A percentile compares a stretch with the other conserved stretches of the same genome.
Evolutionary conservation across 2,329 filamentous ascomycete genomes (phyloP).

Genomic region (Lachnellula cervina): DNA sequence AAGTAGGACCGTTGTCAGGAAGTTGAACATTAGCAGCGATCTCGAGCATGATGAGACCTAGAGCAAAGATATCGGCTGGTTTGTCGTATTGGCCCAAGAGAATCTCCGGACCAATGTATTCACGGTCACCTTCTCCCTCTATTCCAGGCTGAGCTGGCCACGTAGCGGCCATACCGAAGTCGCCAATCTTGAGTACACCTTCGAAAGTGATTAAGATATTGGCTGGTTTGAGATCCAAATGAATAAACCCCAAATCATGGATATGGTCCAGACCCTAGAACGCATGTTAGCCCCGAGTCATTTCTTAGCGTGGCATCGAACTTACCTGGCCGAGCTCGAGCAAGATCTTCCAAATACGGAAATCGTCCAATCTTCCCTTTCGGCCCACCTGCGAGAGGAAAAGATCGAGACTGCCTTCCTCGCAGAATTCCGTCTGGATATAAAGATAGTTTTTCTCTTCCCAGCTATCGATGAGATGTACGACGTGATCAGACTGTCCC

Average conservation of each 20-base stretch:
- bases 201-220: slow-evolving; percentile 80
- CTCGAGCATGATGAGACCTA: slow-evolving; percentile 92
- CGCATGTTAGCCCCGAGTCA: slow-evolving; percentile 22
- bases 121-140: slow-evolving; percentile 89
- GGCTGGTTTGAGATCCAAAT: slow-evolving; percentile 79
- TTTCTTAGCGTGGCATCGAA: slow-evolving; percentile 13
- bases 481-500: slow-evolving; percentile 74
- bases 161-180: slow-evolving; percentile 75
- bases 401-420: slow-evolving; percentile 82
- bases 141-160: slow-evolving; percentile 74
- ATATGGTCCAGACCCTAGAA: slow-evolving; percentile 80
- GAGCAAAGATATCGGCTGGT: slow-evolving; percentile 86
- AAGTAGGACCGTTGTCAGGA: slow-evolving; percentile 86
- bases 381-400: slow-evolving; percentile 81
- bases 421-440: slow-evolving; percentile 96
- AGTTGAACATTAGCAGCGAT: slow-evolving; percentile 91
- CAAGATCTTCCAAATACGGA: slow-evolving; percentile 97
- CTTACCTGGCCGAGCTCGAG: slow-evolving; percentile 78
- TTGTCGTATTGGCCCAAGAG: slow-evolving; percentile 82
- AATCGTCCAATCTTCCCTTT: slow-evolving; percentile 87
- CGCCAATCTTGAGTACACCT: slow-evolving; percentile 76
- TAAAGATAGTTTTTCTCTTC: slow-evolving; percentile 81
- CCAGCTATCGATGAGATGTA: slow-evolving; percentile 83
- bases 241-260: slow-evolving; percentile 80
- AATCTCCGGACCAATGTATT: slow-evolving; percentile 94